phyloP scores from a whole-genome alignment of 164 flowering plant genomes.

The Echeveria elegans region DNA sequence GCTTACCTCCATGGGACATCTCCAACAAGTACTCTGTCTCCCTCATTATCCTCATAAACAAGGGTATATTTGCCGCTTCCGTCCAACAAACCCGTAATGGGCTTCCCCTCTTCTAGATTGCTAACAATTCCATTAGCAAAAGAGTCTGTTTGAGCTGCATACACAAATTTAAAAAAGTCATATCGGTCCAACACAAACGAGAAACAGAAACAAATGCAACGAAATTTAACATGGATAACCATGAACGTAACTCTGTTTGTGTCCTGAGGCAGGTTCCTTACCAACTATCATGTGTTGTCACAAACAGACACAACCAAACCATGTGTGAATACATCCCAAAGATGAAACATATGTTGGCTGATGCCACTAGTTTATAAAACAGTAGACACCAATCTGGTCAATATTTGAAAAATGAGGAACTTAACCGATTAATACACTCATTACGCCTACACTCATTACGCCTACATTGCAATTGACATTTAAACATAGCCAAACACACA shows the following conservation, averaged over 20 bases:
- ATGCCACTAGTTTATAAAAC: neutral
- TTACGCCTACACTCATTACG: too few relatives aligned
- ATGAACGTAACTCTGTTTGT: neutral
- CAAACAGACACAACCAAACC: neutral
- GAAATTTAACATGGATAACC: neutral
- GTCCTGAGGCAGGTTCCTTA: neutral
- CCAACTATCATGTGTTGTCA: neutral
- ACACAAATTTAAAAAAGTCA: conserved; percentile 2
- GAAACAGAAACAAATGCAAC: neutral
- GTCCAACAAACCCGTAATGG: conserved; percentile 62
- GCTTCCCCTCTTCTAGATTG: conserved; percentile 32
- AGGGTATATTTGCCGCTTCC: conserved; percentile 92
- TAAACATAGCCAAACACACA: neutral
- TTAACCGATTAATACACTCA: neutral
- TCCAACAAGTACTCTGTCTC: conserved; percentile 90
- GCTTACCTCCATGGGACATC: conserved; percentile 98
- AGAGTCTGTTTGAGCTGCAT: conserved; percentile 69
- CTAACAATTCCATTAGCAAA: conserved; percentile 34
- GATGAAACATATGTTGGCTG: neutral
- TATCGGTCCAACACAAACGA: neutral
- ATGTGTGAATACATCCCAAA: neutral
- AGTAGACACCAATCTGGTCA: neutral
- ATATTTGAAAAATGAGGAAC: neutral
- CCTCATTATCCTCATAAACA: conserved; percentile 88
- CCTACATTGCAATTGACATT: neutral